A percentile compares a stretch with the other conserved stretches of the same genome.
Conservation (phyloP, 345 rosid species). For the Ailanthus altissimus region DNA sequence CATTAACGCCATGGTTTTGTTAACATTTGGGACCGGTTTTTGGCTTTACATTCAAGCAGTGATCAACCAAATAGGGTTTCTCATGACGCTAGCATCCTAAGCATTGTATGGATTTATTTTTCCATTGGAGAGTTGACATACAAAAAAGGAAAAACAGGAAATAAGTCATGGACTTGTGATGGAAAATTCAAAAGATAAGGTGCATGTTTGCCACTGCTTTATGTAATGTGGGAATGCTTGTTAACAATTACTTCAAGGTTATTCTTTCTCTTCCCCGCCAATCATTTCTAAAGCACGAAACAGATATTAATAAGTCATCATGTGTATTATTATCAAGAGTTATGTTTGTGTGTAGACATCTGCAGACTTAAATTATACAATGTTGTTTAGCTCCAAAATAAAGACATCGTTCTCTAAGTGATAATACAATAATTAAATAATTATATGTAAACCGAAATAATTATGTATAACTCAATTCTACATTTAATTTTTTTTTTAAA, state of each 20-base stretch:
- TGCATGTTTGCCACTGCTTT: slow-evolving; percentile 58
- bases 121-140: slow-evolving; percentile 71
- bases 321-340: too few relatives aligned
- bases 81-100: slow-evolving; percentile 62
- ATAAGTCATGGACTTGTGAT: slow-evolving; percentile 62
- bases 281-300: too few relatives aligned
- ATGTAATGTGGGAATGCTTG: slow-evolving; percentile 59
- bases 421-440: too few relatives aligned
- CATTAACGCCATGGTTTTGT: slow-evolving; percentile 58
- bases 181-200: slow-evolving; percentile 66
- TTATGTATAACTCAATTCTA: too few relatives aligned
- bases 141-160: slow-evolving; percentile 55
- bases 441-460: too few relatives aligned
- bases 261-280: too few relatives aligned
- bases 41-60: slow-evolving; percentile 50
- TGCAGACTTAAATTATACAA: too few relatives aligned
- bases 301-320: too few relatives aligned
- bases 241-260: slow-evolving; percentile 53
- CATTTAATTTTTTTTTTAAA: too few relatives aligned
- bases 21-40: slow-evolving; percentile 64
- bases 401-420: too few relatives aligned
- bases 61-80: slow-evolving; percentile 64
- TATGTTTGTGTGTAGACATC: too few relatives aligned
- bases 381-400: too few relatives aligned
- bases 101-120: slow-evolving; percentile 56